Conservation (phyloP, 1,139 yeast genomes). For the Petasospora fabianii region DNA sequence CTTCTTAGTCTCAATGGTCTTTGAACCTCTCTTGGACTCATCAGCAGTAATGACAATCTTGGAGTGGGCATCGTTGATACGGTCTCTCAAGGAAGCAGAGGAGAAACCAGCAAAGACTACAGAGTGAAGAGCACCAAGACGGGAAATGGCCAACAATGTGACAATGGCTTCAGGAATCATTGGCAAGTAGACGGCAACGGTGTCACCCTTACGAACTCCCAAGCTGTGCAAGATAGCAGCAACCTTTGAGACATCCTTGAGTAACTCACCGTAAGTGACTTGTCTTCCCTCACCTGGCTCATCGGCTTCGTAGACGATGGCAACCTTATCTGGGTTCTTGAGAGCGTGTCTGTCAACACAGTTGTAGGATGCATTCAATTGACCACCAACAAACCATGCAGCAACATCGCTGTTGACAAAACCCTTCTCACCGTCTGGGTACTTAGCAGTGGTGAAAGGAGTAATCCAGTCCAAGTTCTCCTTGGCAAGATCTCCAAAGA, state of each 20-base stretch:
- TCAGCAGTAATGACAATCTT: constrained; percentile 74
- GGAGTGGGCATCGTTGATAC: constrained; percentile 75
- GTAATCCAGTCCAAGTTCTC: constrained; percentile 59
- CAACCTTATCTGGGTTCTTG: constrained; percentile 64
- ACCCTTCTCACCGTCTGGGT: constrained; percentile 47
- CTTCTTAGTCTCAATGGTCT: constrained; percentile 76
- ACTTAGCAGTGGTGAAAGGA: constrained; percentile 56
- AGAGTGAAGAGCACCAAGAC: constrained; percentile 81
- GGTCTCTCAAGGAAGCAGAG: constrained; percentile 69
- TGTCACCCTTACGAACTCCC: constrained; percentile 78
- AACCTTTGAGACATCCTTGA: constrained; percentile 64
- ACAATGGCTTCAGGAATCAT: constrained; percentile 83
- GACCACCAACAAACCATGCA: constrained; percentile 77
- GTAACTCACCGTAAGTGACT: constrained; percentile 67
- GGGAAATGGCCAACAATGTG: constrained; percentile 66
- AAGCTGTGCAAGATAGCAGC: constrained; percentile 63
- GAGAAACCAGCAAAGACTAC: constrained; percentile 85
- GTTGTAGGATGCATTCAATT: constrained; percentile 73
- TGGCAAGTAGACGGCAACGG: constrained; percentile 82
- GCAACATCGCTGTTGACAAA: constrained; percentile 65
- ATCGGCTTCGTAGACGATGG: constrained; percentile 80
- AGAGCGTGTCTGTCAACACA: constrained; percentile 80
- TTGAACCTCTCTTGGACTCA: constrained; percentile 80
- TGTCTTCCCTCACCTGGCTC: constrained; percentile 63
- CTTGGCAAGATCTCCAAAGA: constrained; percentile 61